phyloP scores from a whole-genome alignment of 768 basidiomycete genomes.

The Inosperma sp. region DNA sequence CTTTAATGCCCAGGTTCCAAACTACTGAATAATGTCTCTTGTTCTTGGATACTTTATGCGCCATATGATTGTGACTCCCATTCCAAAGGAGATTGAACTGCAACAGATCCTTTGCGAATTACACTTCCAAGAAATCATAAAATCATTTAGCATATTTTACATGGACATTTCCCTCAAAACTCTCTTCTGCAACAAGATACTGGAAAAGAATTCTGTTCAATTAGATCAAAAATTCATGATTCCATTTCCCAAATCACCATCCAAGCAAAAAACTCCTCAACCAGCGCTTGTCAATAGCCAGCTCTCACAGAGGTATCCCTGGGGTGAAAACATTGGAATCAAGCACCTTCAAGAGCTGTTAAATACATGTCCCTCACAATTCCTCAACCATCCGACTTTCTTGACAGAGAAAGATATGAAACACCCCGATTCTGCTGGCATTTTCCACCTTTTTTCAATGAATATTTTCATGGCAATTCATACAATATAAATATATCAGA shows the following conservation, averaged over 20 bases:
- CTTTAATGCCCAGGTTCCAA: not conserved
- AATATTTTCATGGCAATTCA: not conserved
- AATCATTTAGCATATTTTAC: not conserved
- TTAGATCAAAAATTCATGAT: not conserved
- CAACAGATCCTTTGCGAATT: not conserved
- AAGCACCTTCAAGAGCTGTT: not conserved
- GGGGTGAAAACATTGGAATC: not conserved
- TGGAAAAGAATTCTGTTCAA: not conserved
- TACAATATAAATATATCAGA: not conserved
- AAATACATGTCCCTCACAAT: not conserved
- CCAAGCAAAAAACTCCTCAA: not conserved
- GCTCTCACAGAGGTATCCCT: not conserved
- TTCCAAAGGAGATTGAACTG: not conserved
- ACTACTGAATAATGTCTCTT: not conserved
- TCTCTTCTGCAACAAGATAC: not conserved
- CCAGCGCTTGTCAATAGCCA: not conserved
- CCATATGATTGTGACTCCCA: not conserved
- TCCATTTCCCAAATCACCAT: not conserved
- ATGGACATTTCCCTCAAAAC: not conserved
- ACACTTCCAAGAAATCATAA: not conserved
- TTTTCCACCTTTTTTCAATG: not conserved
- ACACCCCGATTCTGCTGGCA: not conserved
- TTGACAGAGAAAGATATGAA: not conserved
- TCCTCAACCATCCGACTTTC: not conserved
- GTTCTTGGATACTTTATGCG: not conserved